These are phyloP conservation scores for Fragaria vesca DNA, from an alignment of 306 rosid species.

Conservation along the genomic window DNA sequence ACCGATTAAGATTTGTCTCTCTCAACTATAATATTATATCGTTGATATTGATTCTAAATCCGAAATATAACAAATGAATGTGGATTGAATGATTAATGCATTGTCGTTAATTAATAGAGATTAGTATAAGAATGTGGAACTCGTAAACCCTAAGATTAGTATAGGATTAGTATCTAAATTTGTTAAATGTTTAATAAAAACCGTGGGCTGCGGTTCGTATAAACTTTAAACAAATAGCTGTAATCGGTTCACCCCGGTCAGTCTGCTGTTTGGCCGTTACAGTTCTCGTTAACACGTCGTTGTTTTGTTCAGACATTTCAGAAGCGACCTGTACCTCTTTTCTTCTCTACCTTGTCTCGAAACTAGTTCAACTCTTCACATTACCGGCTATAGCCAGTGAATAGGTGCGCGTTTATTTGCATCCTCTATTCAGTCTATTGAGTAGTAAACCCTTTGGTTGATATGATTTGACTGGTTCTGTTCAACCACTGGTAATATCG, in stretches of 20 bases:
- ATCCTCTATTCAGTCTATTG: background rate
- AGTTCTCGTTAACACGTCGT: conserved; percentile 13
- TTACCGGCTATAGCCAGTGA: background rate
- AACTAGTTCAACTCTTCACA: background rate
- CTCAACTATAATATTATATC: no score
- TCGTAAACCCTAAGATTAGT: no score
- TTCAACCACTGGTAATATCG: background rate
- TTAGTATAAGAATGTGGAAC: no score
- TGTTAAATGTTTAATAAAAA: no score
- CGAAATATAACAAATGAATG: no score
- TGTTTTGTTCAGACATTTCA: background rate
- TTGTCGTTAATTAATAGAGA: background rate
- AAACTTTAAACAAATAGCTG: background rate
- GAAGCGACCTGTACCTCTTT: background rate
- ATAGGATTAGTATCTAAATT: no score
- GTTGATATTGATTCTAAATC: no score
- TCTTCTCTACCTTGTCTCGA: background rate
- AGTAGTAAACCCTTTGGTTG: background rate
- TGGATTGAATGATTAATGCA: background rate
- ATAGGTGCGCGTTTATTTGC: background rate
- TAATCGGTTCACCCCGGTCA: background rate
- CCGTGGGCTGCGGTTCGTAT: background rate
- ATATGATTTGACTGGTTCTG: background rate
- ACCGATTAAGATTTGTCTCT: no score
- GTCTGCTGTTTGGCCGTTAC: conserved; percentile 8